These are phyloP conservation scores for Ceratobasidium theobromae DNA, from an alignment of 1,284 basidiomycete genomes.

Conservation along the genomic window DNA sequence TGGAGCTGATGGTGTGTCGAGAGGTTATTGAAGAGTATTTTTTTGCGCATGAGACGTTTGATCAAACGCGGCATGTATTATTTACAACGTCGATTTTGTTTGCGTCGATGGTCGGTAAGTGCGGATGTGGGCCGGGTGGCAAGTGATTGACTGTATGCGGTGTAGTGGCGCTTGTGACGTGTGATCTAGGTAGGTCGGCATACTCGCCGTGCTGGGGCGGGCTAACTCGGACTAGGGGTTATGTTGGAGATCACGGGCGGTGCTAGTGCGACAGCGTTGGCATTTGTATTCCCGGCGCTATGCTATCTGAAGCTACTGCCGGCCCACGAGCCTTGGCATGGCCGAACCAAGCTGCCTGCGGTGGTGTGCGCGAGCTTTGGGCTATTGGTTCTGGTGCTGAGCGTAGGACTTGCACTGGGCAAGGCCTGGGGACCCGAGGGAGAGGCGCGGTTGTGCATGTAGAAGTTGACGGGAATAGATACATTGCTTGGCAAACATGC, in stretches of 20 bases:
- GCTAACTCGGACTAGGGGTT: conserved; percentile 46
- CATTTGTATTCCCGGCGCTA: conserved; percentile 90
- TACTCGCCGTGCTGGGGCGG: neutral
- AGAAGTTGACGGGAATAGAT: neutral
- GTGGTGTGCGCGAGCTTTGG: conserved; percentile 75
- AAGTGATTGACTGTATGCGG: conserved; percentile 17
- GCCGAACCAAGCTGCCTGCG: conserved; percentile 72
- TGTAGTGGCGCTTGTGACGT: conserved; percentile 86
- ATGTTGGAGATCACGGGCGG: conserved; percentile 98
- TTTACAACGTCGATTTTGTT: conserved; percentile 87
- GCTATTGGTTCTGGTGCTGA: conserved; percentile 73
- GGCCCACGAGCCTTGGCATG: conserved; percentile 60
- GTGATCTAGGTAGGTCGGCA: conserved; percentile 72
- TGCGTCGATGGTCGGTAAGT: conserved; percentile 78
- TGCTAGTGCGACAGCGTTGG: conserved; percentile 83
- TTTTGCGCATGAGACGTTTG: conserved; percentile 82
- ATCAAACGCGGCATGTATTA: conserved; percentile 80
- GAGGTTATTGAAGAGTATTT: conserved; percentile 95
- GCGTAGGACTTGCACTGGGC: conserved; percentile 68
- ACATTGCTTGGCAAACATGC: neutral
- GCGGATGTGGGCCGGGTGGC: neutral
- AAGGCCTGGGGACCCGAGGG: conserved; percentile 77
- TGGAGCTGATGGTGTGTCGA: conserved; percentile 92
- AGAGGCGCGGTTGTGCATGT: conserved; percentile 37
- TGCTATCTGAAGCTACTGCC: conserved; percentile 80